Base-by-base conservation (phyloP, 257 asterid genomes). In the Rhazya stricta region DNA sequence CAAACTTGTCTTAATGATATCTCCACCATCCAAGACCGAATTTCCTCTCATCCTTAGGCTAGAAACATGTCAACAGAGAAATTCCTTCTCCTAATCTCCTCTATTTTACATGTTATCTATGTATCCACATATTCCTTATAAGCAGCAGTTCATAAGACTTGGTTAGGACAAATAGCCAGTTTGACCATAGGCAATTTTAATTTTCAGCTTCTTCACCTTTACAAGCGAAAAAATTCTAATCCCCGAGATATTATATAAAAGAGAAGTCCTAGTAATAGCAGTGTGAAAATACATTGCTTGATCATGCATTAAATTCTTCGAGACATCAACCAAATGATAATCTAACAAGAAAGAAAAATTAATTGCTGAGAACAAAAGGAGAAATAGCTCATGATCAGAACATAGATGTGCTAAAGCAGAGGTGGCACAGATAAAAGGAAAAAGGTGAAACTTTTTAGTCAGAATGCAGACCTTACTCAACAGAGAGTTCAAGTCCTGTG, bases 401-500 rank as follows among this genome's bases (percentile, higher is more conserved):
- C n/a, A 62, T 32, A 62, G 15, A 39, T 21, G 30, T 19, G 18
- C 50, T 18, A 50, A 34, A 15, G 27, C 27, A 56, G 48, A 37
- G 25, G 23, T 18, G 34, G 56, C 29, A 60, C 1, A 18, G 1
- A 9, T 27, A 53, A 66, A n/a, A 16, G 1, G 15, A 3, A 50
- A 30, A 51, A 43, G 36, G 56, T 39, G 29, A 1, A 10, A 54
- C 32, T 7, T 57, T 50, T 15, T 53, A 57, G 43, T 46, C 37
- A 61, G 73, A 58, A 66, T 39, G 13, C 79, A 71, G 78, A 91
- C 99, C 97, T 95, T 92, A 74, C 83, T 89, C 86, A 95, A 74
- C 83, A 95, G 85, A 80, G 98, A 92, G 84, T 79, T 86, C 77
- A 95, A 90, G 84, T 95, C 99, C 87, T 88, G 96, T 25, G 97